Evolutionary conservation across 2,329 filamentous ascomycete genomes (phyloP), one percentile per base, ranked within the genome.

Genomic region (Fusarium torulosum): DNA sequence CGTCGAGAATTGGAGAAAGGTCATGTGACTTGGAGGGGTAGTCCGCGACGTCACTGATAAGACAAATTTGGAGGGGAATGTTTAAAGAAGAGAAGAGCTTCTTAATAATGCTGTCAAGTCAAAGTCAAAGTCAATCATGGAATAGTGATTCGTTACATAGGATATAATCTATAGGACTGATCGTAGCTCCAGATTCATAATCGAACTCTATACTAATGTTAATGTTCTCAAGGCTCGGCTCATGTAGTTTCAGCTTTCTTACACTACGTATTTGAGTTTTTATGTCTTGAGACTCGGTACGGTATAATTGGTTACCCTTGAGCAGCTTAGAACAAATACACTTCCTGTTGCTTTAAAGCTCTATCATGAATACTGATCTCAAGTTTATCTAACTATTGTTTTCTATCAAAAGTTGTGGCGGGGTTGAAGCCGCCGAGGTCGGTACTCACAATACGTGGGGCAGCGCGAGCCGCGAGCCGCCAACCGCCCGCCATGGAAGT

Each of bases 341-440:
- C 25, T 15, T 10, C 17, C 10, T 46, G 21, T 19, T 37, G 1
- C 35, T n/a, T 46, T 21, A 46, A 46, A 21, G n/a, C 51, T 25
- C 14, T 21, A 14, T 3, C 20, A 15, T 40, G 17, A 37, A 21
- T 19, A 25, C 20, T 7, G 17, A 20, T 33, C 19, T 52, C 14
- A 27, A 46, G 11, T 23, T 13, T 15, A 19, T 23, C 10, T 15
- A 19, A 40, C 21, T 27, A 61, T 37, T 40, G 33, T 38, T 19
- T 8, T 44, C 59, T 59, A 55, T 65, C 64, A 46, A 37, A 35
- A 21, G 29, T 41, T 21, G 42, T 69, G 49, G 71, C 66, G 70
- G 71, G 70, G 71, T 68, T 63, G 42, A 70, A 50, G 54, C 50
- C 55, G 63, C 70, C 69, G 70, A 74, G 63, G 59, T 67, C 69